Percentiles rank a stretch among this genome's conserved stretches.
Conservation (phyloP, 176 grass and related monocot species). For the Puccinellia tenuiflora region DNA sequence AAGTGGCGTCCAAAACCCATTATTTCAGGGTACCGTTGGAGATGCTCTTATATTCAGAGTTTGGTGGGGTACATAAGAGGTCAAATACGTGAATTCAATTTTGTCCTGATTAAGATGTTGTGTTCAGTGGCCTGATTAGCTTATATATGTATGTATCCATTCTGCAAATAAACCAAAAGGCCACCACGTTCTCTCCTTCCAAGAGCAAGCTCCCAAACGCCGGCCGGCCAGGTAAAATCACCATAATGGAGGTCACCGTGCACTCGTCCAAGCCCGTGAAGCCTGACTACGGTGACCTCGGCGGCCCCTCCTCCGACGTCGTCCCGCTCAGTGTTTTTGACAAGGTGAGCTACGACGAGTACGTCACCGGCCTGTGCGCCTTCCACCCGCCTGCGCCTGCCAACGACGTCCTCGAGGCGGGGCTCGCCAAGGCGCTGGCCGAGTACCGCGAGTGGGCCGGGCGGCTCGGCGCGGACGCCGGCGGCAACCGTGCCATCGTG, state of each 20-base stretch:
- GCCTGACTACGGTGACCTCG: background rate
- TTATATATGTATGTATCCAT: background rate
- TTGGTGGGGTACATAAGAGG: no score
- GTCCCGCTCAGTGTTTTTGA: background rate
- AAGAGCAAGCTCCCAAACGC: background rate
- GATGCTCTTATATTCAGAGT: no score
- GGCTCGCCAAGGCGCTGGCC: conserved; percentile 4
- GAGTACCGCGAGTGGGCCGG: conserved; percentile 29
- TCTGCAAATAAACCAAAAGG: background rate
- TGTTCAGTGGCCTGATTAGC: background rate
- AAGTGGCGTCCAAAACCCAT: no score
- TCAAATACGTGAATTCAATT: no score
- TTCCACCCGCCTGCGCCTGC: conserved; percentile 5
- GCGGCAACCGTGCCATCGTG: background rate
- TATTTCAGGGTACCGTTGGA: no score
- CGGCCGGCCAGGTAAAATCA: background rate
- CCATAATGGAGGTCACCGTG: conserved; percentile 17
- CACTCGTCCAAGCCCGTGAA: background rate
- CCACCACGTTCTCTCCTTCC: background rate
- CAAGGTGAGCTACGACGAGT: background rate
- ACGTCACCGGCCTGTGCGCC: background rate
- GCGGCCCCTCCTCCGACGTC: background rate
- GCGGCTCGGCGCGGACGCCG: background rate
- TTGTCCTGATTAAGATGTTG: no score
- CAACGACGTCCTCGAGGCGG: background rate